Conservation (phyloP, 371 early-diverging fungal species). For the Phascolomyces articulosus region DNA sequence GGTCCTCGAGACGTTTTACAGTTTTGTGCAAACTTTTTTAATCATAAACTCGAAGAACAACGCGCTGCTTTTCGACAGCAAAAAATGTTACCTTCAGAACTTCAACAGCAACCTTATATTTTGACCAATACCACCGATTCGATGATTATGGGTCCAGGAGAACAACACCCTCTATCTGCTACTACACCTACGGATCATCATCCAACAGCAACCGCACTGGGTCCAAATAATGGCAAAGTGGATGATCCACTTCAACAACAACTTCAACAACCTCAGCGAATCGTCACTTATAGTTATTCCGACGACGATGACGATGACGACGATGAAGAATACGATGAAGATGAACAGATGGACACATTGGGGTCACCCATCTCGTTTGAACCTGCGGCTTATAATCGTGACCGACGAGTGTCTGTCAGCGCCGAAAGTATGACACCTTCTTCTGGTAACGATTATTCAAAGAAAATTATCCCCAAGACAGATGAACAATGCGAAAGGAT, state of each 20-base stretch:
- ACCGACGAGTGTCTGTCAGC: slow-evolving; percentile 89
- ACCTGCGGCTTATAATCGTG: slow-evolving; percentile 11
- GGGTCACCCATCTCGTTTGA: slow-evolving; percentile 1
- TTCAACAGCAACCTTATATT: not conserved
- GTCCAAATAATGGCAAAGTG: no score
- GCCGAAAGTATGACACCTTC: slow-evolving; percentile 97
- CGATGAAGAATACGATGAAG: slow-evolving; percentile 21
- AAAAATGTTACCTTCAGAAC: not conserved
- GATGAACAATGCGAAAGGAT: slow-evolving; percentile 85
- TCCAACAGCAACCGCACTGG: not conserved
- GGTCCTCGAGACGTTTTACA: slow-evolving; percentile 73
- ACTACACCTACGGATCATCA: not conserved
- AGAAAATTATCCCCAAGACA: slow-evolving; percentile 90
- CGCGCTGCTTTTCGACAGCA: slow-evolving; percentile 27
- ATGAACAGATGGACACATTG: slow-evolving; percentile 7
- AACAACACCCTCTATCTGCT: not conserved
- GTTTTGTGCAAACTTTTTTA: slow-evolving; percentile 83
- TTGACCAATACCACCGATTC: not conserved
- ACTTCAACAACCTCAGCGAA: not conserved
- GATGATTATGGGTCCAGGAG: not conserved
- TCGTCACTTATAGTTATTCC: slow-evolving; percentile 4
- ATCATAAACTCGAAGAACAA: slow-evolving; percentile 64
- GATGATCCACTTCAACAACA: no score
- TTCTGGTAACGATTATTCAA: slow-evolving; percentile 66
- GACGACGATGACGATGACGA: slow-evolving; percentile 21